phyloP scores from a whole-genome alignment of 345 rosid species.

The Brassica rapa region DNA sequence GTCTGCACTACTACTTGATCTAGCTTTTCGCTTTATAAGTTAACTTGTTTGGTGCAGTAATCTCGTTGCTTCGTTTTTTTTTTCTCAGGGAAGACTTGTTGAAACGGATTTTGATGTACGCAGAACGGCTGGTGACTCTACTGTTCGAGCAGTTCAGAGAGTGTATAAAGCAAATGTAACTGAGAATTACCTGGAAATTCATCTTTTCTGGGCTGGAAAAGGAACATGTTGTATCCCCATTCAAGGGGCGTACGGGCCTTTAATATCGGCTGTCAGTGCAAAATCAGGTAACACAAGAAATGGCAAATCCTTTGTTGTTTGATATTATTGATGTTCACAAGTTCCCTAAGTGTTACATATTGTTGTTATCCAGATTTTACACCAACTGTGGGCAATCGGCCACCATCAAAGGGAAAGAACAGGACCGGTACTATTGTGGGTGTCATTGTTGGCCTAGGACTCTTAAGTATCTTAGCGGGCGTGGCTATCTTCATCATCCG shows the following conservation, averaged over 20 bases:
- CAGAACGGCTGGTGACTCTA: slow-evolving; percentile 44
- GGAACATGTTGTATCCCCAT: slow-evolving; percentile 46
- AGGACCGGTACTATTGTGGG: slow-evolving; percentile 40
- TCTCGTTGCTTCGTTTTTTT: neutral
- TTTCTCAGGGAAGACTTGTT: slow-evolving; percentile 47
- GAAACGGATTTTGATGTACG: slow-evolving; percentile 54
- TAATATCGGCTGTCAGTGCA: slow-evolving; percentile 60
- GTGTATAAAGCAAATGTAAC: slow-evolving; percentile 36
- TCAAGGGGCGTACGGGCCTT: slow-evolving; percentile 47
- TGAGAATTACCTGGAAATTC: slow-evolving; percentile 39
- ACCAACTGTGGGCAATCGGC: slow-evolving; percentile 59
- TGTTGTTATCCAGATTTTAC: slow-evolving; percentile 50
- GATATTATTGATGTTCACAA: neutral
- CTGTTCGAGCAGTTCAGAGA: slow-evolving; percentile 36
- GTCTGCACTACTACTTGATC: slow-evolving; percentile 22
- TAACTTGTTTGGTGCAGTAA: neutral
- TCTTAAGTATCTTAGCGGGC: slow-evolving; percentile 39
- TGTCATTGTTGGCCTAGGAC: slow-evolving; percentile 35
- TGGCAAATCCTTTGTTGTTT: neutral
- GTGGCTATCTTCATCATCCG: slow-evolving; percentile 41
- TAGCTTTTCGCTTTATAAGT: neutral
- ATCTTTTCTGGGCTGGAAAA: slow-evolving; percentile 47
- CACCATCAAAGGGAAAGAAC: slow-evolving; percentile 39
- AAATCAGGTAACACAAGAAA: slow-evolving; percentile 48
- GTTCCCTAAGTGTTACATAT: neutral